Evolutionary conservation across 306 rosid species (phyloP), one percentile per base, ranked within the genome.

Genomic region (Aeschynomene evenia): DNA sequence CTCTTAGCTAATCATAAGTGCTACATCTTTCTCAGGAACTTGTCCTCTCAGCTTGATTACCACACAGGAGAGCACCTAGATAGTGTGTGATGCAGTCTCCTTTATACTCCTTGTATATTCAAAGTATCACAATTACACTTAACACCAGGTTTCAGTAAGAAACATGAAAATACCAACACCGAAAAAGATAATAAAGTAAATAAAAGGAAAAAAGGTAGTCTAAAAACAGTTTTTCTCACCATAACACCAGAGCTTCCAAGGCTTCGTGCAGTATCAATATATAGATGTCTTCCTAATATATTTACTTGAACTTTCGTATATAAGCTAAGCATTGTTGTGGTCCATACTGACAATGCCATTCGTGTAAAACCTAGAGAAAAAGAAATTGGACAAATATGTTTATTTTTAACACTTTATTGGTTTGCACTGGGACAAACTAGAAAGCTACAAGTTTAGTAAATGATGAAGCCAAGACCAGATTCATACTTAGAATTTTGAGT

Each of bases 241-340:
- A 68, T 66, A 53, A 70, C 50, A 73, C 62, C 60, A 66, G 95
- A 76, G 84, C 81, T 80, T 82, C 78, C 95, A 73, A 91, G 74
- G 73, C 82, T 86, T 54, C 88, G 86, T 31, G 99, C 99, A 46
- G 89, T 89, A 54, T 91, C 88, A 58, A 95, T 84, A 74, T 95
- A 95, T 75, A 95, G 72, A 89, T 91, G 91, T 79, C 97, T 85
- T 79, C 96, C 99, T 69, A 95, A 73, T 79, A 95, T 91, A 74
- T 95, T 95, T 85, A 95, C 96, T 83, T 89, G 99, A 84, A 91
- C 96, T 87, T 93, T 87, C 39, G 89, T 89, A 70, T 89, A 89
- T 66, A 95, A 87, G 86, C 88, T 84, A 70, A 95, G 85, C 78
- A 89, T 76, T 19, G 96, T 88, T 80, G 90, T 80, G 42, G 96